Base-by-base conservation (phyloP, 2,329 filamentous ascomycete species). In the Dactylellina haptotyla region DNA sequence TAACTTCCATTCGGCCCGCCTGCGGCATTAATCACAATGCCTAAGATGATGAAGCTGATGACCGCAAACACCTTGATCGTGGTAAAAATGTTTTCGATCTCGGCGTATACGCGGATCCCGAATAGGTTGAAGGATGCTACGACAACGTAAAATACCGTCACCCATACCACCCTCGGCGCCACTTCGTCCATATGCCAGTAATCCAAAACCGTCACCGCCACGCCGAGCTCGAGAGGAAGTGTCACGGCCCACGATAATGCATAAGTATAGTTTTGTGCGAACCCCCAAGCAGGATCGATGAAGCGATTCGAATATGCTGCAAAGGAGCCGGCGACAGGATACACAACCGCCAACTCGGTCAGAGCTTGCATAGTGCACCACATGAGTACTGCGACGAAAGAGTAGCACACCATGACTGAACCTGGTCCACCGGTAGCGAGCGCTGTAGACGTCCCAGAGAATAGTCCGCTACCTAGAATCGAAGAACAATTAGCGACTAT, bases 291-390 rank as follows among this genome's bases (percentile, higher is more conserved):
- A 20, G 87, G 87, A 76, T 88, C 87, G 64, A 88, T 81, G 76
- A 73, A 89, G 54, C 86, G 85, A 53, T 85, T 83, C 50, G 85
- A 83, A 76, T 88, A 88, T n/a, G 84, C 85, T 78, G 85, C 87
- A 80, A 89, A 88, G 75, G 85, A 86, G 45, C 87, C 87, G 67
- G 87, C 87, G 70, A 88, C 83, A 0, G 87, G 87, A 66, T 86
- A 88, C 71, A 88, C 84, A 43, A 88, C 85, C 57, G 86, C 85
- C 64, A 89, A 75, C 80, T 89, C 87, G 43, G 85, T 87, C 54
- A 89, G 81, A 18, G 87, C 86, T 76, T 87, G 85, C 77, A 87
- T 83, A 12, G 85, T 87, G 76, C 86, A 84, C 56, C 87, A 81
- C 76, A 88, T 81, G 84, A 88, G 86, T 76, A 83, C 62, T 63